Evolutionary conservation across 2,329 filamentous ascomycete species (phyloP), one percentile per base, ranked within the genome.

Genomic region (Arthrobotrys sinensis): DNA sequence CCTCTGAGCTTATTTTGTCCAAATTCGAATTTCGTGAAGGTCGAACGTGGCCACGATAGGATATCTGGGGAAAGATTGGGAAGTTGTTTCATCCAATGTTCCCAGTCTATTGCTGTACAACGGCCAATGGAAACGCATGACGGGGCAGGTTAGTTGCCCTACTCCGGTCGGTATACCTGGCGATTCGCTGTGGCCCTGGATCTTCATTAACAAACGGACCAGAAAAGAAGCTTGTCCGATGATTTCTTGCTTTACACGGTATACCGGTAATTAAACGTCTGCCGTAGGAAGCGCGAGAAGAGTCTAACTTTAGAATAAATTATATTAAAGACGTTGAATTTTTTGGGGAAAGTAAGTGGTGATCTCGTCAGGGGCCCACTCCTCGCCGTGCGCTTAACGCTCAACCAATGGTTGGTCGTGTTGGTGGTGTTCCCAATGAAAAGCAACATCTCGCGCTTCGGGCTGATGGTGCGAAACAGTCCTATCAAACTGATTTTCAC

Each of bases 281-380:
- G 60, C 60, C 43, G 53, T 45, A 70, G 60, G 55, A 77, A 77
- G 73, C 73, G 73, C 73, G 73, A 55, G 52, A 12, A 50, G n/a
- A 11, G 48, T 32, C 73, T 77, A 77, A 77, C 66, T 77, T 71
- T 77, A 77, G 73, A 65, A 71, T 40, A 43, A 24, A 24, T 60
- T 43, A 60, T 60, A 60, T 60, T 60, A 57, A 38, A 40, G 28
- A 53, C 10, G n/a, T 24, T 24, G 52, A 65, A 11, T n/a, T 45
- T 50, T 34, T 52, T 43, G 48, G 52, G 34, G 10, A 38, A 28
- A 10, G 36, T 7, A 14, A 19, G 19, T 24, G 48, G 34, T 67
- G 70, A 50, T 43, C 50, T 48, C 50, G 14, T 16, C 40, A 53
- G 71, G 53, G 43, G 50, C 57, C 38, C 55, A 60, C 55, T 43